These are phyloP conservation scores for Tylopilus sp. DNA, from an alignment of 768 basidiomycete genomes.

Conservation along the genomic window DNA sequence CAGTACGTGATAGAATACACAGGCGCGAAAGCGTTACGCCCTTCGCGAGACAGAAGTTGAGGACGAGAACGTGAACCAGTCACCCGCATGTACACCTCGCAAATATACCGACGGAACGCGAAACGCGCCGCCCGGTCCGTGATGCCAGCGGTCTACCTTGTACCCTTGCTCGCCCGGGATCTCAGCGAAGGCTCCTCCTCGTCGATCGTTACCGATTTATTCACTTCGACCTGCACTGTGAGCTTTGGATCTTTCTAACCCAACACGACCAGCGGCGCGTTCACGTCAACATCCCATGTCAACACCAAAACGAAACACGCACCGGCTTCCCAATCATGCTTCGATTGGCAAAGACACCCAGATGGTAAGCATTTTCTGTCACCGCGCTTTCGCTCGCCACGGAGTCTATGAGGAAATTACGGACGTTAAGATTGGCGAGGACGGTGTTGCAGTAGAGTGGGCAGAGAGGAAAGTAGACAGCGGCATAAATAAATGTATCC, in stretches of 20 bases:
- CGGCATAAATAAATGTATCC: conserved; percentile 1
- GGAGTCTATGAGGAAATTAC: background rate
- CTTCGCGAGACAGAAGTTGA: no score
- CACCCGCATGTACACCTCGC: no score
- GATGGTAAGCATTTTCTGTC: background rate
- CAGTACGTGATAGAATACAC: no score
- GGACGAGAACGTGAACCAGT: no score
- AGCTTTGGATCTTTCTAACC: background rate
- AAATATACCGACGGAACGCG: no score
- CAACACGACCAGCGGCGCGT: no score
- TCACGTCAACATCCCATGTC: no score
- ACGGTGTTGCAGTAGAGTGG: conserved; percentile 11
- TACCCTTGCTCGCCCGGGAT: background rate
- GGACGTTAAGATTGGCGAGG: conserved; percentile 10
- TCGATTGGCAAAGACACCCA: background rate
- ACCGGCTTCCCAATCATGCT: no score
- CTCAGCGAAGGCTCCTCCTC: background rate
- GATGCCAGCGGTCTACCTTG: background rate
- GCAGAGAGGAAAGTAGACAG: conserved; percentile 7
- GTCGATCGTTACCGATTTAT: background rate
- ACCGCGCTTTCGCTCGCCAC: background rate
- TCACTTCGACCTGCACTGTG: background rate
- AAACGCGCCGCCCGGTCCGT: no score
- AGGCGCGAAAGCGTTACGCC: no score
- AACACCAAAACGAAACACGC: background rate